Evolutionary conservation across 1,284 basidiomycete genomes (phyloP), one percentile per base, ranked within the genome.

Genomic region (Sphagnurus paluster): DNA sequence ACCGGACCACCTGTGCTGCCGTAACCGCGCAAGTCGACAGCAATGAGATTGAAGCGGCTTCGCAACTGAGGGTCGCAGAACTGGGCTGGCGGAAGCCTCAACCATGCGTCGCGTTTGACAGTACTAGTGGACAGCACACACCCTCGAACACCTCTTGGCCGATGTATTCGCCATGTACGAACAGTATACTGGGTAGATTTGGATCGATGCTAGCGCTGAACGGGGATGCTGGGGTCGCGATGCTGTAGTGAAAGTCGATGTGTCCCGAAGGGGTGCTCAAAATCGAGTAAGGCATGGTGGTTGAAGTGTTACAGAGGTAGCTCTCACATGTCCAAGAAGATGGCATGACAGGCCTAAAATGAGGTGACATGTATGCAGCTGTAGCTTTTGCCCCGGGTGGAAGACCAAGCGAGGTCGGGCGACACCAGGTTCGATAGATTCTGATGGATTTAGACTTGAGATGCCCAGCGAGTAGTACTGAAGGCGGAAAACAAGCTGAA

Each of bases 11-110:
- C 50, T n/a, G 68, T 67, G 16, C 57, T 56, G n/a, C 68, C 69
- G 45, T 58, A 60, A 6, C 57, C 53, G 19, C 67, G 61, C 44
- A 62, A 52, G 30, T 70, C 66, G 14, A 69, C 41, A 5, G 57
- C 56, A 30, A 70, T 54, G 20, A 70, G 62, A 49, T 70, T 70
- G 54, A 68, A 68, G 29, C 44, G 26, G 8, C 59, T 55, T 23
- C 68, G 60, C 9, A 69, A 52, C 11, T 50, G 51, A n/a, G 59
- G 56, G 44, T 69, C 65, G 5, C n/a, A n/a, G n/a, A n/a, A n/a
- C n/a, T n/a, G n/a, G n/a, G n/a, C n/a, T n/a, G n/a, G 7, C 14
- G 10, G 8, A 8, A 8, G 13, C 14, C 17, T 8, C 8, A 14
- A n/a, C 14, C 30, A 33, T 14, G 30, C 30, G 17, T 10, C 8